phyloP scores from a whole-genome alignment of 495 filamentous ascomycete species.

The Melanomma pulvis-pyrius region DNA sequence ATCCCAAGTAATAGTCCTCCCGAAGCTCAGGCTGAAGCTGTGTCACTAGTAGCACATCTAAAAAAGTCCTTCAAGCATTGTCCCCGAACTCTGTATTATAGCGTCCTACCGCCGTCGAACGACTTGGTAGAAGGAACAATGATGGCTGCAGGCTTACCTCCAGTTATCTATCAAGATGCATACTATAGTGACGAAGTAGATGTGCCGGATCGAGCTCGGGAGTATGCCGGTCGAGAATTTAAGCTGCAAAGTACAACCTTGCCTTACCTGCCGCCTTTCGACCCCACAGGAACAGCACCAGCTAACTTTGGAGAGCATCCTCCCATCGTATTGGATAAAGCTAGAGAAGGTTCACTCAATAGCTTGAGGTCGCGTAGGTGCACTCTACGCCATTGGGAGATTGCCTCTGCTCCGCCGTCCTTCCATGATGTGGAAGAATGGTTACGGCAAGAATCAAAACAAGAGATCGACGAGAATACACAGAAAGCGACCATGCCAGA shows the following conservation, averaged over 20 bases:
- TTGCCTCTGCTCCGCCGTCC: constrained; percentile 67
- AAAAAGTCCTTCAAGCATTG: background rate
- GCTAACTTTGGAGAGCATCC: constrained; percentile 60
- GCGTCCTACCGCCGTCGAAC: constrained; percentile 40
- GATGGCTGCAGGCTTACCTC: constrained; percentile 44
- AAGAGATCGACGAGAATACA: background rate
- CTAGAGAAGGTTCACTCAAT: constrained; percentile 55
- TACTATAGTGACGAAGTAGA: constrained; percentile 87
- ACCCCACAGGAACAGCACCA: constrained; percentile 61
- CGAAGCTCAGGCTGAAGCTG: constrained; percentile 17
- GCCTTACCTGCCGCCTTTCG: constrained; percentile 79
- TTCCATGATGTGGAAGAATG: constrained; percentile 71
- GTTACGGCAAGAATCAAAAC: constrained; percentile 49
- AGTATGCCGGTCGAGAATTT: constrained; percentile 90
- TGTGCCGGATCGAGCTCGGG: constrained; percentile 74
- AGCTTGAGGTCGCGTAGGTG: constrained; percentile 56
- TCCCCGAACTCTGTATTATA: constrained; percentile 39
- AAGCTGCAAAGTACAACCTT: constrained; percentile 72
- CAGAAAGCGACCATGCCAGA: constrained; percentile 1
- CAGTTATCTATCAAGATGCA: constrained; percentile 79
- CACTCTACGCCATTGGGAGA: constrained; percentile 65
- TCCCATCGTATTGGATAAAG: constrained; percentile 50
- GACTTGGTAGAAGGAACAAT: constrained; percentile 44
- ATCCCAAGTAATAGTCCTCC: constrained; percentile 7
- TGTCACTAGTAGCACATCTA: constrained; percentile 6